These are phyloP conservation scores for Penicillium sp. DNA, from an alignment of 2,329 filamentous ascomycete genomes.

Conservation along the genomic window DNA sequence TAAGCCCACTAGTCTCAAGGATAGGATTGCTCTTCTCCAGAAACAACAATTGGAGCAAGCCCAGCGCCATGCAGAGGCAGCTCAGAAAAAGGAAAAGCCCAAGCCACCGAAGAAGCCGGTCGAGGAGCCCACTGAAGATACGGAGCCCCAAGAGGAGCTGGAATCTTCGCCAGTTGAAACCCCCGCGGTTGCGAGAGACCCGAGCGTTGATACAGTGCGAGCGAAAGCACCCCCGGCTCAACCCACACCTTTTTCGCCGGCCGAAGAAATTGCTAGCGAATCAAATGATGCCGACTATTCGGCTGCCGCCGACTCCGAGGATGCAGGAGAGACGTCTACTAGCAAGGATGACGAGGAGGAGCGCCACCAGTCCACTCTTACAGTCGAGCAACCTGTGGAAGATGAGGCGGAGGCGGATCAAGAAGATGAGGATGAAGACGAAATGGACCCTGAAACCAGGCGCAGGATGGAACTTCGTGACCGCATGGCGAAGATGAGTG, in stretches of 20 bases:
- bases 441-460: slow-evolving; percentile 80
- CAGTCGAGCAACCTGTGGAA: slow-evolving; percentile 44
- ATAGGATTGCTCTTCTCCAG: slow-evolving; percentile 89
- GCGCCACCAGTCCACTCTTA: slow-evolving; percentile 1
- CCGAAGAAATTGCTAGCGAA: slow-evolving; percentile 58
- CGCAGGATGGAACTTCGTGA: slow-evolving; percentile 85
- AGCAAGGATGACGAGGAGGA: slow-evolving; percentile 65
- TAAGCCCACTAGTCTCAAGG: slow-evolving; percentile 89
- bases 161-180: slow-evolving; percentile 32
- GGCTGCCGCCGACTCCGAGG: slow-evolving; percentile 61
- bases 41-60: slow-evolving; percentile 92
- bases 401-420: slow-evolving; percentile 56
- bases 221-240: slow-evolving; percentile 37
- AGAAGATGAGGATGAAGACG: slow-evolving; percentile 75
- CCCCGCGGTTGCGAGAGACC: slow-evolving; percentile 34
- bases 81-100: slow-evolving; percentile 80
- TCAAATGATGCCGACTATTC: slow-evolving; percentile 66
- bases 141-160: slow-evolving; percentile 24
- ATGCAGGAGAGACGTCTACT: slow-evolving; percentile 60
- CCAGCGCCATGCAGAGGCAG: slow-evolving; percentile 72
- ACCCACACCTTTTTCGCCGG: slow-evolving; percentile 38
- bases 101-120: slow-evolving; percentile 67
- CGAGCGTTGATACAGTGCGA: slow-evolving; percentile 36
- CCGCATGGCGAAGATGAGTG: slow-evolving; percentile 97
- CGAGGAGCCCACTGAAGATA: slow-evolving; percentile 39